Conservation (phyloP, 1,284 basidiomycete genomes). For the Heterobasidion occidentale region DNA sequence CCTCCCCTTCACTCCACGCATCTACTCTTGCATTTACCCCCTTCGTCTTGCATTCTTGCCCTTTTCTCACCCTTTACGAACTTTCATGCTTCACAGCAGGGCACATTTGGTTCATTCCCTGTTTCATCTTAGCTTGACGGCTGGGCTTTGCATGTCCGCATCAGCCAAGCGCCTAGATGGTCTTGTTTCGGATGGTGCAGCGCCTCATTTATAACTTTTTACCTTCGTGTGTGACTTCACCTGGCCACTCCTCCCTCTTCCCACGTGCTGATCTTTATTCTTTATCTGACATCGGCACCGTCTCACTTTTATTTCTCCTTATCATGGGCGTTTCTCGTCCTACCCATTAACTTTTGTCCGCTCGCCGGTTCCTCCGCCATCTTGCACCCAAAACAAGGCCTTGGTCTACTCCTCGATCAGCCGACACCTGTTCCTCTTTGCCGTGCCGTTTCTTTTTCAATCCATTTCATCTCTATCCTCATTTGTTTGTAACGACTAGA, state of each 20-base stretch:
- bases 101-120: too few species aligned
- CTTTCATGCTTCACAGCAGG: too few species aligned
- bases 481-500: slow-evolving; percentile 57
- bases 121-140: too few species aligned
- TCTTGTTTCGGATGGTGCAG: background rate
- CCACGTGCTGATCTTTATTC: background rate
- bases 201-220: too few species aligned
- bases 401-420: background rate
- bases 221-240: too few species aligned
- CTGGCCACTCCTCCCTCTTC: too few species aligned
- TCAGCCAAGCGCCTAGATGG: background rate
- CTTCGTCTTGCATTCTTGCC: background rate
- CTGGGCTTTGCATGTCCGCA: too few species aligned
- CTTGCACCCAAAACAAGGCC: background rate
- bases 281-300: background rate
- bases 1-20: background rate
- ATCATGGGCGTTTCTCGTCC: background rate
- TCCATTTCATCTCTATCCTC: slow-evolving; percentile 19
- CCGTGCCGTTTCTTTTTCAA: background rate
- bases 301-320: background rate
- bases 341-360: too few species aligned
- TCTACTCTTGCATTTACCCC: background rate
- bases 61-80: background rate
- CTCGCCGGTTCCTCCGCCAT: background rate
- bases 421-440: background rate